Percentiles rank a stretch among this genome's conserved stretches.
phyloP scores from a whole-genome alignment of 2,329 filamentous ascomycete genomes.

The Alternaria solani region DNA sequence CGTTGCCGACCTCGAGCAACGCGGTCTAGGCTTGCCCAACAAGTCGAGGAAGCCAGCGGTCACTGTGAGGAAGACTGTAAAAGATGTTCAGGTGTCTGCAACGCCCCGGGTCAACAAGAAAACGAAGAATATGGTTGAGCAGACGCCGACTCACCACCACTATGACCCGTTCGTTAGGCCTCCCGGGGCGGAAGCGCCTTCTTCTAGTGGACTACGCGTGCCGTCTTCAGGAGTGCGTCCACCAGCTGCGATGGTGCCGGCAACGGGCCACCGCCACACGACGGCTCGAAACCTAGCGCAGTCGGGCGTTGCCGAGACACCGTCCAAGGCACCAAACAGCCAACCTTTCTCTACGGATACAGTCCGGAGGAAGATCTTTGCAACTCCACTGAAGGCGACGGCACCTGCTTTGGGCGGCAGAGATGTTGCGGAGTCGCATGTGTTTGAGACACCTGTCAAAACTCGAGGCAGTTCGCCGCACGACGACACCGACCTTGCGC shows the following conservation, averaged over 20 bases:
- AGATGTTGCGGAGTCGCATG: slow-evolving; percentile 8
- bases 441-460: slow-evolving; percentile 40
- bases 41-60: slow-evolving; percentile 41
- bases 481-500: slow-evolving; percentile 7
- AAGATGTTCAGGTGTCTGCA: slow-evolving; percentile 53
- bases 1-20: slow-evolving; percentile 71
- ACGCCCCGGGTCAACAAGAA: slow-evolving; percentile 51
- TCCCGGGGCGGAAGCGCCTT: slow-evolving; percentile 24
- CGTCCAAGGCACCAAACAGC: slow-evolving; percentile 49
- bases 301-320: slow-evolving; percentile 53
- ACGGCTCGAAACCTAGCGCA: slow-evolving; percentile 40
- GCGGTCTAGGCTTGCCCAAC: slow-evolving; percentile 44
- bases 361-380: slow-evolving; percentile 41
- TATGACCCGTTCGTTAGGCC: slow-evolving; percentile 34
- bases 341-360: slow-evolving; percentile 38
- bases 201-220: slow-evolving; percentile 47
- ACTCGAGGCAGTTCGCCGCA: slow-evolving; percentile 21
- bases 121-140: slow-evolving; percentile 43
- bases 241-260: slow-evolving; percentile 33
- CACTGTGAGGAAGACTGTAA: slow-evolving; percentile 38
- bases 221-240: slow-evolving; percentile 53
- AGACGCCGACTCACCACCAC: slow-evolving; percentile 40
- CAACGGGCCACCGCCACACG: slow-evolving; percentile 39
- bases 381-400: slow-evolving; percentile 41
- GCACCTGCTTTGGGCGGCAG: slow-evolving; percentile 9